Conservation (phyloP, 202 grass and related monocot species). For the Carex arenaria region DNA sequence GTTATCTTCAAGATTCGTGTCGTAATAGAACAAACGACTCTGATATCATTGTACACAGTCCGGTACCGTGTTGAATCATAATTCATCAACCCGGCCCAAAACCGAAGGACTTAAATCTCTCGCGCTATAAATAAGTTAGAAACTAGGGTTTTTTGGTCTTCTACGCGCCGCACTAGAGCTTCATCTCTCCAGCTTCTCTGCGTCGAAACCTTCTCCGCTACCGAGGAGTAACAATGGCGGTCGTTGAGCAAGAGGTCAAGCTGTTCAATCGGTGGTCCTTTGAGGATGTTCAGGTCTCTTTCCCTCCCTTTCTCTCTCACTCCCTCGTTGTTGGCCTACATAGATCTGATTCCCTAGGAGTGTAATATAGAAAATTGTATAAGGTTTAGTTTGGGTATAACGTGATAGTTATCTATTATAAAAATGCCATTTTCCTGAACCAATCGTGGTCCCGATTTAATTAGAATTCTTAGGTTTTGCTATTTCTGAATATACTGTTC, state of each 20-base stretch:
- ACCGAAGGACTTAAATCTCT: neutral
- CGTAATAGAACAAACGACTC: too few species aligned
- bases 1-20: too few species aligned
- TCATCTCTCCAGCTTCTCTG: neutral
- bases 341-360: neutral
- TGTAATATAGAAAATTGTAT: neutral
- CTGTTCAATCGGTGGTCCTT: constrained; percentile 55
- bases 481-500: neutral
- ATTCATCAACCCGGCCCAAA: neutral
- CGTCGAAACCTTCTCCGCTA: neutral
- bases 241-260: constrained; percentile 42
- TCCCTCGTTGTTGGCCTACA: neutral
- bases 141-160: constrained; percentile 26
- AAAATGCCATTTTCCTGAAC: neutral
- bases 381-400: neutral
- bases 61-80: too few species aligned
- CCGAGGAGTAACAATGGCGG: neutral
- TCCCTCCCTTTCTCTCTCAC: neutral
- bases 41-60: too few species aligned
- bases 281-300: constrained; percentile 40
- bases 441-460: neutral
- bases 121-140: constrained; percentile 16
- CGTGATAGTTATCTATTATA: neutral
- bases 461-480: neutral
- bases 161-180: constrained; percentile 22